Base-by-base conservation (phyloP, 176 grass and related monocot species). In the Neostapfia colusana region DNA sequence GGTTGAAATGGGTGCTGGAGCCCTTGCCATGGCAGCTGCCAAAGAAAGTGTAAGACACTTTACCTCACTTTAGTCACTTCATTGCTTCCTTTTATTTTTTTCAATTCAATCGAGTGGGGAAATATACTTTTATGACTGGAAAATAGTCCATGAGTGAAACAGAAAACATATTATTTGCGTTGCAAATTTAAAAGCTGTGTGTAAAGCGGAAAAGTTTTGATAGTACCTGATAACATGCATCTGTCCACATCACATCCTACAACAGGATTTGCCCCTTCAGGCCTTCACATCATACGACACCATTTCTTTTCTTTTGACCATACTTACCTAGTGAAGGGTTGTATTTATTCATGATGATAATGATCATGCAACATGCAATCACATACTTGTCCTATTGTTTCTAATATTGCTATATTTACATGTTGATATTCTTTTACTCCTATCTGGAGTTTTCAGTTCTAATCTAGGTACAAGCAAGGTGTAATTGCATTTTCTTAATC, bases 1-100 rank as follows among this genome's bases (percentile, higher is more conserved):
- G 83, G 91, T 99, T 35, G 95, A 99, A 80, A 99, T 99, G 95
- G 95, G 95, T 83, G 95, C 95, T 75, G 95, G 95, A 39, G 88
- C 92, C 84, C 95, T 99, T 88, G 95, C 95, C 51, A 92, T 99
- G 89, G 89, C 95, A 44, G 95, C 91, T 5, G 95, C 95, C 54
- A 99, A 99, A 85, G 95, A 99, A 90, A 94, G 91, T 84, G 95
- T 99, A 90, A 90, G 81, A 81, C 67, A 60, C 46, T 83, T 83
- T 67, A 63, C 63, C 83, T 28, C 67, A 27, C 39, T 20, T 65
- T 77, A 48, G 10, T 43, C 57, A 57, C 62, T 12, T 69, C 21
- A 20, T 41, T 36, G 61, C 48, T 77, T 82, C 46, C 67, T 68
- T 8, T 79, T 86, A 64, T 76, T 7, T 63, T 65, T 21, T 57